A percentile compares a stretch with the other conserved stretches of the same genome.
phyloP scores from a whole-genome alignment of 805 yeast species.

The Candida incommunis region DNA sequence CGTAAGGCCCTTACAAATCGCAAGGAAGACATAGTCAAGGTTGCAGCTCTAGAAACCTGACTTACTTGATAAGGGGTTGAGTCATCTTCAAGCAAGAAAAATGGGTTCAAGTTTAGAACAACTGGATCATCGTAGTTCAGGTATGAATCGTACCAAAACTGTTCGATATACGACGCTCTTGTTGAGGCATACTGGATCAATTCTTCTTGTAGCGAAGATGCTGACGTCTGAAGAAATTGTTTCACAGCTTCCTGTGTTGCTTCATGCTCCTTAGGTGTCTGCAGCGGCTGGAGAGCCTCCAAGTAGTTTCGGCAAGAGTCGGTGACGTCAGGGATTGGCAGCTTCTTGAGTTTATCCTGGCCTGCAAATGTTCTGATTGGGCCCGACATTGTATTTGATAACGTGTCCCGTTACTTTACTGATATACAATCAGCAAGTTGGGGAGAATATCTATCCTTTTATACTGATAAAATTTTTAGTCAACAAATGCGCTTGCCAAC shows the following conservation, averaged over 20 bases:
- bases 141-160: constrained; percentile 89
- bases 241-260: constrained; percentile 46
- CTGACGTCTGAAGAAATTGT: constrained; percentile 40
- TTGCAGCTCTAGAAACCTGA: constrained; percentile 71
- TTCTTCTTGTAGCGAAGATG: constrained; percentile 45
- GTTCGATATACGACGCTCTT: constrained; percentile 74
- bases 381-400: too few relatives aligned
- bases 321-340: constrained; percentile 69
- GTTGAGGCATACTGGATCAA: constrained; percentile 47
- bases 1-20: constrained; percentile 71
- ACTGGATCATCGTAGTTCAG: constrained; percentile 68
- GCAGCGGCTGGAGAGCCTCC: constrained; percentile 62
- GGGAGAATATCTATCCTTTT: neutral
- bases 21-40: constrained; percentile 60
- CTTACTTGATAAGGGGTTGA: constrained; percentile 50
- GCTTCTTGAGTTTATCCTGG: constrained; percentile 44
- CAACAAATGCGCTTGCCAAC: neutral
- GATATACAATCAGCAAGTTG: too few relatives aligned
- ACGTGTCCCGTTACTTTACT: too few relatives aligned
- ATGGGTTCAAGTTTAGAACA: constrained; percentile 84
- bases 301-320: constrained; percentile 57
- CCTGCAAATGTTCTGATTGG: constrained; percentile 42
- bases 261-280: constrained; percentile 55
- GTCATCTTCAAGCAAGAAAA: constrained; percentile 80
- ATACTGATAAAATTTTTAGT: neutral